Evolutionary conservation across 1,284 basidiomycete species (phyloP), one percentile per base, ranked within the genome.

Genomic region (Apiotrichum mycotoxinovorans): DNA sequence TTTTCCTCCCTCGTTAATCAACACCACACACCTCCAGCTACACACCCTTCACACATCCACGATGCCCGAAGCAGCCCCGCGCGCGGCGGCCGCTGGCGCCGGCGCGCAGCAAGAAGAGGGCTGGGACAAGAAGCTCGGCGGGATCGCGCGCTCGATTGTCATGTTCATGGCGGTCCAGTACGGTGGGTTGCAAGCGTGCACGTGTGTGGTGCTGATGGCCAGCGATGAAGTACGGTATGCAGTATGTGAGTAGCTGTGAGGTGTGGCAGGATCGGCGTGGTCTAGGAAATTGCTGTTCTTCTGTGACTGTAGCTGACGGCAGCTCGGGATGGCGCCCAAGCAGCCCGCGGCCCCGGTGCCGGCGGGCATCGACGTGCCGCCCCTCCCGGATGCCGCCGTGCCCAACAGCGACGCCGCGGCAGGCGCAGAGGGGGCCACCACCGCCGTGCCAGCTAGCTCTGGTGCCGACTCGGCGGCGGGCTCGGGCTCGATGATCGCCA

Each of bases 221-320:
- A 73, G 72, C 57, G 22, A 71, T 71, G 64, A 69, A 66, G 46
- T 73, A 73, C 40, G 73, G 73, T 15, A 70, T 72, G 68, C 35
- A 63, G 43, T 71, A 70, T 43, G 73, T 75, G 52, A 60, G 71
- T 18, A 17, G 20, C 14, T 8, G 18, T 9, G 22, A 20, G 23
- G 15, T 11, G 10, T 8, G 4, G 26, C 38, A 4, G 8, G n/a
- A 48, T 30, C 33, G 44, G 18, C 47, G n/a, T 25, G 14, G 17
- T 14, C 43, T 44, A n/a, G n/a, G 2, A 27, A 14, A 44, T 15
- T 22, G 5, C 42, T 55, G 42, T 14, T 58, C 37, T n/a, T n/a
- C n/a, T n/a, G n/a, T n/a, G 30, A 30, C 30, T 7, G 5, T 5
- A 30, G 23, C 41, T 38, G 15, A 38, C 17, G 15, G 15, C 37